A percentile compares a stretch with the other conserved stretches of the same genome.
Evolutionary conservation across 2,329 filamentous ascomycete genomes (phyloP).

Genomic region (Sclerotinia nivalis): DNA sequence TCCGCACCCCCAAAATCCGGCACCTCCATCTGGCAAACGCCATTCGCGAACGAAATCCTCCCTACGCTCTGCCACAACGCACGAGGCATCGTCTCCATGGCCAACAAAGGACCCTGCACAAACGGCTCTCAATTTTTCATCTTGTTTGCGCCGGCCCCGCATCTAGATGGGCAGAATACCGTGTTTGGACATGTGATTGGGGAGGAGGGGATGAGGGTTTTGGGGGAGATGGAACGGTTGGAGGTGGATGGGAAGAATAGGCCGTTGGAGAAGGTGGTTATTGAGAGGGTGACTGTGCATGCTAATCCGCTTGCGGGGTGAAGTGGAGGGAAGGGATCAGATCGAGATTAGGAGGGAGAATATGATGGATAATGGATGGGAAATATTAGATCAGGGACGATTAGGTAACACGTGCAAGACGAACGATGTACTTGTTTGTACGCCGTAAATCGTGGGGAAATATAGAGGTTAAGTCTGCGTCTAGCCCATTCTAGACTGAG

Average conservation of each 20-base stretch:
- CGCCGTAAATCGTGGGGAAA: neutral
- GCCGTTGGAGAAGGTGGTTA: slow-evolving; percentile 65
- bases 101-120: slow-evolving; percentile 71
- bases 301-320: slow-evolving; percentile 39
- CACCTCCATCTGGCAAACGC: slow-evolving; percentile 69
- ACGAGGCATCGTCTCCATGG: slow-evolving; percentile 74
- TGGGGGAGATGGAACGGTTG: slow-evolving; percentile 70
- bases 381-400: no score
- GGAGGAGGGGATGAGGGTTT: slow-evolving; percentile 62
- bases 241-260: slow-evolving; percentile 77
- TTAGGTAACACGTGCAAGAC: no score
- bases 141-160: slow-evolving; percentile 73
- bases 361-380: neutral
- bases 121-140: slow-evolving; percentile 84
- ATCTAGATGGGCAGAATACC: slow-evolving; percentile 82
- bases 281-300: slow-evolving; percentile 72
- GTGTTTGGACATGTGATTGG: slow-evolving; percentile 76
- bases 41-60: slow-evolving; percentile 80
- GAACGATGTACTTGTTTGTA: no score
- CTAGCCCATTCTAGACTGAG: neutral
- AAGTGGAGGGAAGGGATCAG: neutral
- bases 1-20: slow-evolving; percentile 65
- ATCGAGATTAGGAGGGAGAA: no score
- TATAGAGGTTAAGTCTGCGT: neutral
- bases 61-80: slow-evolving; percentile 67